phyloP scores from a whole-genome alignment of 2,329 filamentous ascomycete species.

The Hyphodiscus sp. region DNA sequence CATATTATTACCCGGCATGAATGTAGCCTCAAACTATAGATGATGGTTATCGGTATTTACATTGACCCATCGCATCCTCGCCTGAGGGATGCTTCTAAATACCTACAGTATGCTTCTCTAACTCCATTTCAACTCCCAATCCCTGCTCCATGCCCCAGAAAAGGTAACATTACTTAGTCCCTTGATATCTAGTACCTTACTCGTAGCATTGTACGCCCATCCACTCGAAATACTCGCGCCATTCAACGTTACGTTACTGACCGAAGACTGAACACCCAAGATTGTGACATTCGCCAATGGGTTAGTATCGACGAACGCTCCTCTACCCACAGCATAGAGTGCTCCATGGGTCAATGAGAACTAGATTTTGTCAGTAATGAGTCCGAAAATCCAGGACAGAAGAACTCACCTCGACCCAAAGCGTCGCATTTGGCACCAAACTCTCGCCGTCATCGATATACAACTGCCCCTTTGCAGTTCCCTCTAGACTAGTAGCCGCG shows the following conservation, averaged over 20 bases:
- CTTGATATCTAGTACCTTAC: conserved; percentile 43
- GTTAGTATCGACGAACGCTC: conserved; percentile 50
- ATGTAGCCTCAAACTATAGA: too few species aligned
- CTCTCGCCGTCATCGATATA: conserved; percentile 75
- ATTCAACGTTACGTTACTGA: conserved; percentile 46
- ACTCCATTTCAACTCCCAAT: conserved; percentile 52
- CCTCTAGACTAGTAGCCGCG: conserved; percentile 49
- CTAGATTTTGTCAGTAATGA: conserved; percentile 14
- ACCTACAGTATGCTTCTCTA: conserved; percentile 1
- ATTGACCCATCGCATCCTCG: too few species aligned
- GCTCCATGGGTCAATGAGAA: conserved; percentile 38
- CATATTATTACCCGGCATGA: too few species aligned
- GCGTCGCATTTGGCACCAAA: conserved; percentile 46
- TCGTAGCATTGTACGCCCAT: conserved; percentile 43
- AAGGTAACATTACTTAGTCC: conserved; percentile 43
- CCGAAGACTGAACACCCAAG: conserved; percentile 44
- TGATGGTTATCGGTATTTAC: too few species aligned
- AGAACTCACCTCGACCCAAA: conserved; percentile 39
- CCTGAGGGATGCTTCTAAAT: too few species aligned
- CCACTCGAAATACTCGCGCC: conserved; percentile 36
- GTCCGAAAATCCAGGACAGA: background rate
- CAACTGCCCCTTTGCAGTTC: conserved; percentile 52
- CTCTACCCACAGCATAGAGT: conserved; percentile 42
- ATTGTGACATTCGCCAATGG: conserved; percentile 56
- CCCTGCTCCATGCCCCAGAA: conserved; percentile 49